Base-by-base conservation (phyloP, 331 rosid genomes). In the Pyrus hybrid region DNA sequence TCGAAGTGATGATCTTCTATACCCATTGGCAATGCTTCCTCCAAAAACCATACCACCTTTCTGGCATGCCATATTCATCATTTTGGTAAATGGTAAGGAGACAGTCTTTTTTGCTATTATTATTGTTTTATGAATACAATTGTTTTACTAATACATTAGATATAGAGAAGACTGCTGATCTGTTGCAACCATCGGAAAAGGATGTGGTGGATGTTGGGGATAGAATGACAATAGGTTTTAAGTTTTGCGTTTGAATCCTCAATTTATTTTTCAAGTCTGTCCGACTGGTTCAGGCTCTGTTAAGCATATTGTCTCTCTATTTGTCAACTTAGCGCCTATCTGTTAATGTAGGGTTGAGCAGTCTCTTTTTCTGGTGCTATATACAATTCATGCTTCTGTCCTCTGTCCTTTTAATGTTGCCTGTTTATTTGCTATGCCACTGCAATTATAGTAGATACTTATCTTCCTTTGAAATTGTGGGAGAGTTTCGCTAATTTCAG, bases 51-150 rank as follows among this genome's bases (percentile, higher is more conserved):
- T 85, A 22, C 92, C 92, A 13, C 91, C 93, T 8, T 92, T 95
- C 78, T 92, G 98, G 98, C 93, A 91, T 81, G 87, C 94, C 28
- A 73, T 95, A 67, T 92, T 92, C 82, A 89, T 91, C 87, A 84
- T 89, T 79, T 79, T 95, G 88, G 93, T 89, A 21, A 91, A 95
- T 72, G 99, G 98, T 95, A 95, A 58, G 93, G n/a, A 35, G 13
- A 61, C 60, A 51, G 67, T 61, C 67, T 3, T 57, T 68, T 11
- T 22, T 53, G 33, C 57, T 41, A 1, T 54, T 32, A 45, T 12
- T 45, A 17, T 16, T 8, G 43, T 61, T 37, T 3, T 14, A 13
- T 10, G 45, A 41, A 63, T n/a, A 53, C 74, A 29, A 33, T 18
- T 51, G 23, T 26, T 17, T 37, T 62, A 13, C 30, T 26, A 5